A percentile compares a stretch with the other conserved stretches of the same genome.
Evolutionary conservation across 768 basidiomycete species (phyloP).

Genomic region (Auricularia sp.): DNA sequence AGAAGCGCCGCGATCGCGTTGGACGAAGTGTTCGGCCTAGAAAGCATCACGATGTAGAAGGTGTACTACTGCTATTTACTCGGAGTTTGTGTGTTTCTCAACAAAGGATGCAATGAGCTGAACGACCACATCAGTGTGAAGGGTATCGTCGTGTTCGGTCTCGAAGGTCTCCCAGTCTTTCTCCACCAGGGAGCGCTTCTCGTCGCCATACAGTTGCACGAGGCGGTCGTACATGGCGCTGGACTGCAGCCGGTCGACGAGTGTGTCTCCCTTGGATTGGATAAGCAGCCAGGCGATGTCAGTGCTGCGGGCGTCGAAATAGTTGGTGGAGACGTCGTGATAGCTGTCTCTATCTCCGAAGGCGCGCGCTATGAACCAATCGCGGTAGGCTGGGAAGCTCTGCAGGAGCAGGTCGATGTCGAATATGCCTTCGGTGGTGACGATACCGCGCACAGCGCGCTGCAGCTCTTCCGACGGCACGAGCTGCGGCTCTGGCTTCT

Average conservation of each 20-base stretch:
- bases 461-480: conserved; percentile 22
- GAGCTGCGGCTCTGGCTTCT: conserved; percentile 19
- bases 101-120: conserved; percentile 37
- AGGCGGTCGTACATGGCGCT: conserved; percentile 48
- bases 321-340: conserved; percentile 33
- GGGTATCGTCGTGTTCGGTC: conserved; percentile 46
- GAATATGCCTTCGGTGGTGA: conserved; percentile 70
- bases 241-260: conserved; percentile 56
- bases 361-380: conserved; percentile 56
- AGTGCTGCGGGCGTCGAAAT: conserved; percentile 20
- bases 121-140: conserved; percentile 33
- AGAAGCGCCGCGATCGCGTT: conserved; percentile 55
- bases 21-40: conserved; percentile 30
- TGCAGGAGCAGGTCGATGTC: conserved; percentile 55
- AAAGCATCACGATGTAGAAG: neutral
- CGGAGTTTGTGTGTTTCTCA: conserved; percentile 3
- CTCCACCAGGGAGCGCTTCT: conserved; percentile 9
- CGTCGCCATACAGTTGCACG: conserved; percentile 23
- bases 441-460: conserved; percentile 39
- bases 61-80: neutral
- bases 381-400: conserved; percentile 55
- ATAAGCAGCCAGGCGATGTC: conserved; percentile 56
- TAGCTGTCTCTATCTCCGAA: conserved; percentile 50
- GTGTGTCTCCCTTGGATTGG: conserved; percentile 62
- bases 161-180: conserved; percentile 31